A percentile compares a stretch with the other conserved stretches of the same genome.
phyloP scores from a whole-genome alignment of 371 early-diverging fungal species.

The Chytridium lagenaria region DNA sequence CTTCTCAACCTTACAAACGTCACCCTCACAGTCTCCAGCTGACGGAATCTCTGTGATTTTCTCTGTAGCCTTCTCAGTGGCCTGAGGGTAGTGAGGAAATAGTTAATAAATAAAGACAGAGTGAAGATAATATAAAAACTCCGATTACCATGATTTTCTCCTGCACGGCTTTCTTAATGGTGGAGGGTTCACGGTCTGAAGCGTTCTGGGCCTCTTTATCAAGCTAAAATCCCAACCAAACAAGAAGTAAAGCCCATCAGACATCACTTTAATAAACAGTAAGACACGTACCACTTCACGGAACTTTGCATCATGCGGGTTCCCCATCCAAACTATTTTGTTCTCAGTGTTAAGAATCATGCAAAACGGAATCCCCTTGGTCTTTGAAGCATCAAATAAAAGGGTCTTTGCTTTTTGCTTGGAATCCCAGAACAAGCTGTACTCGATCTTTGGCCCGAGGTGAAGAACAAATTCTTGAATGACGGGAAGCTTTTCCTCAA shows the following conservation, averaged over 20 bases:
- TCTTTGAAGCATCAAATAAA: not conserved
- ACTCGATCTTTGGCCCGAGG: conserved; percentile 18
- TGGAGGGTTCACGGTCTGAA: not conserved
- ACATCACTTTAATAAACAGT: not conserved
- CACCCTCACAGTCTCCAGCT: not conserved
- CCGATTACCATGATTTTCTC: not conserved
- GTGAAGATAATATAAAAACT: not conserved
- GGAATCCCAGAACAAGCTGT: conserved; percentile 16
- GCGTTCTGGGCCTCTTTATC: not conserved
- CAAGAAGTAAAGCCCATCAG: not conserved
- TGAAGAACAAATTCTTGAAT: conserved; percentile 8
- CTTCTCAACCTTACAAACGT: not conserved
- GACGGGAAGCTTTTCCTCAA: not conserved
- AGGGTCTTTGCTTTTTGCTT: not conserved
- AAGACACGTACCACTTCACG: not conserved
- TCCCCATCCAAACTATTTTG: conserved; percentile 13
- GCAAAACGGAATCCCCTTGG: conserved; percentile 15
- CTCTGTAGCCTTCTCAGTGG: no score
- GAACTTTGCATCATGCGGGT: conserved; percentile 10
- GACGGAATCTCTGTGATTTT: not conserved
- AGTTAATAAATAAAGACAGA: not conserved
- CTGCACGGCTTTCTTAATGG: not conserved
- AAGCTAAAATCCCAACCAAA: not conserved
- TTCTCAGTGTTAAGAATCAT: conserved; percentile 3
- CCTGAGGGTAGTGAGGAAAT: not conserved